Conservation (phyloP, 768 basidiomycete species). For the Auricularia sp. region DNA sequence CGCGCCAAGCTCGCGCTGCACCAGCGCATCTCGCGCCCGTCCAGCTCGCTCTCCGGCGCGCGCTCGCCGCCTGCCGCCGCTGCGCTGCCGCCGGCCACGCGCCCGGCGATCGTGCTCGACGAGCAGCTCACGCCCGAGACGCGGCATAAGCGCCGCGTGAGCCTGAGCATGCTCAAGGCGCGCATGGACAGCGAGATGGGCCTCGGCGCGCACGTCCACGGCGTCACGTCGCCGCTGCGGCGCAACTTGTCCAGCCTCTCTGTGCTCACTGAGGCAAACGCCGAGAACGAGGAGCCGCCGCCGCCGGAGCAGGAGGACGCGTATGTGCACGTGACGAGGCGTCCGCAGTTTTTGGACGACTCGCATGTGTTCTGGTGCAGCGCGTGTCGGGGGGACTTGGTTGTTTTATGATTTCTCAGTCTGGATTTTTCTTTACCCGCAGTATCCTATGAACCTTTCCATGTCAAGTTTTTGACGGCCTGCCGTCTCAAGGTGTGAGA, state of each 20-base stretch:
- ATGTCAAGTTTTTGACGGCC: too few relatives aligned
- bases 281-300: slow-evolving; percentile 23
- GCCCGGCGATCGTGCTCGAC: slow-evolving; percentile 52
- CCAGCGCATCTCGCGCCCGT: slow-evolving; percentile 40
- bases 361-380: slow-evolving; percentile 87
- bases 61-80: slow-evolving; percentile 29
- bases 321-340: slow-evolving; percentile 22
- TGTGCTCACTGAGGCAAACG: slow-evolving; percentile 43
- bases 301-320: neutral
- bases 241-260: neutral
- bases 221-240: neutral
- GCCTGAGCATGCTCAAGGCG: slow-evolving; percentile 82
- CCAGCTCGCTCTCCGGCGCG: slow-evolving; percentile 34
- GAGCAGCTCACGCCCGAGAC: slow-evolving; percentile 63
- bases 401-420: slow-evolving; percentile 43
- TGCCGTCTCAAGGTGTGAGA: too few relatives aligned
- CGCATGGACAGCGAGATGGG: slow-evolving; percentile 76
- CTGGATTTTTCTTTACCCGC: neutral
- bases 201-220: slow-evolving; percentile 17
- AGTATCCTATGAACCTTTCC: neutral
- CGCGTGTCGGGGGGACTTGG: slow-evolving; percentile 70
- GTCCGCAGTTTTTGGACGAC: slow-evolving; percentile 76
- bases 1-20: slow-evolving; percentile 31
- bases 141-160: slow-evolving; percentile 71
- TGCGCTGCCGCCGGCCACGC: slow-evolving; percentile 20